A percentile compares a stretch with the other conserved stretches of the same genome.
Evolutionary conservation across 1,284 basidiomycete species (phyloP).

Genomic region (Tilletiopsis washingtonensis): DNA sequence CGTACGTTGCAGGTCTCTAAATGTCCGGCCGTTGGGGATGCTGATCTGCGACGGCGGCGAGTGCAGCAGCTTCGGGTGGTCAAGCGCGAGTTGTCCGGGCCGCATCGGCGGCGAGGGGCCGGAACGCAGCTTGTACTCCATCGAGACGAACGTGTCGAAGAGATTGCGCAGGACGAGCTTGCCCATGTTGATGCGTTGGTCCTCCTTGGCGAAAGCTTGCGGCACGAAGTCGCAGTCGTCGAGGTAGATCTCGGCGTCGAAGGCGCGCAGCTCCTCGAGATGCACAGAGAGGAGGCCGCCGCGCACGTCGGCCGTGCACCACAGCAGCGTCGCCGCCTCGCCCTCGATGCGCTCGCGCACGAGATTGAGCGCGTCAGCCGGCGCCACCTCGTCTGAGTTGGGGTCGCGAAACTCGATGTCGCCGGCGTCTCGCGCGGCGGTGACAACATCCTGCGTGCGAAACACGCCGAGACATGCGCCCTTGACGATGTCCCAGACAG

Average conservation of each 20-base stretch:
- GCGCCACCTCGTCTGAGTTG: slow-evolving; percentile 13
- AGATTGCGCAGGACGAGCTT: slow-evolving; percentile 45
- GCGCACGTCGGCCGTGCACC: slow-evolving; percentile 84
- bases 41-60: not conserved
- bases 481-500: slow-evolving; percentile 83
- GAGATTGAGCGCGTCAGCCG: slow-evolving; percentile 68
- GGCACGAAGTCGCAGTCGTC: slow-evolving; percentile 63
- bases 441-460: slow-evolving; percentile 61
- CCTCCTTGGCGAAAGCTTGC: slow-evolving; percentile 55
- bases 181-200: slow-evolving; percentile 51
- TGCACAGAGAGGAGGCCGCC: slow-evolving; percentile 81
- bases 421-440: slow-evolving; percentile 17
- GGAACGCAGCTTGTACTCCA: slow-evolving; percentile 34
- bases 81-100: slow-evolving; percentile 2
- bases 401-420: slow-evolving; percentile 3
- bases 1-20: slow-evolving; percentile 7
- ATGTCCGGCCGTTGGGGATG: not conserved
- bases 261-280: slow-evolving; percentile 69
- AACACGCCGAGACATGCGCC: slow-evolving; percentile 68
- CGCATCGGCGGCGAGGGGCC: slow-evolving; percentile 20
- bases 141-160: slow-evolving; percentile 35
- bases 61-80: slow-evolving; percentile 1
- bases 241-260: slow-evolving; percentile 88
- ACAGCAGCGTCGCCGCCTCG: slow-evolving; percentile 72
- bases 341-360: slow-evolving; percentile 85